phyloP scores from a whole-genome alignment of 352 stramenopile genomes.

The Pythium coloratum region DNA sequence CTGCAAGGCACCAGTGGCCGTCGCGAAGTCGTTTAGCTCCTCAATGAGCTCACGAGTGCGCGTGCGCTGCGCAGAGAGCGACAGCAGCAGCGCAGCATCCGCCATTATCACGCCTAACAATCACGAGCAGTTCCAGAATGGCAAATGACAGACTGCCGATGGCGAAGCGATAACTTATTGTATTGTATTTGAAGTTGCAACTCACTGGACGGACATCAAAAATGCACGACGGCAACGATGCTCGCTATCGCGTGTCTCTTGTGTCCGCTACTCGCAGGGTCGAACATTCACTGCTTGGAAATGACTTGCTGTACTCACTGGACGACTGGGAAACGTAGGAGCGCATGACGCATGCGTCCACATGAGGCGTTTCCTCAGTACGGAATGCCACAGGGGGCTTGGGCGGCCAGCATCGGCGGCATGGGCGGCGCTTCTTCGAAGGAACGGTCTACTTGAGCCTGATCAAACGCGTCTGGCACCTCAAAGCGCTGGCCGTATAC shows the following conservation, averaged over 20 bases:
- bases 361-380: background rate
- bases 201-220: background rate
- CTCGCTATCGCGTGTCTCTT: background rate
- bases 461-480: background rate
- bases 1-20: conserved; percentile 42
- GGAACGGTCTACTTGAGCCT: background rate
- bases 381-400: background rate
- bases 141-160: background rate
- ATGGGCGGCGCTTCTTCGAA: background rate
- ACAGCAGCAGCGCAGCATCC: background rate
- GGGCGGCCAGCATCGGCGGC: background rate
- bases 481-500: background rate
- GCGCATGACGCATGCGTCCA: background rate
- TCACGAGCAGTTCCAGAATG: background rate
- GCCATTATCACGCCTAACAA: background rate
- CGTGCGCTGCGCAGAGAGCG: background rate
- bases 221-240: conserved; percentile 3
- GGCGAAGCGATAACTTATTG: conserved; percentile 19
- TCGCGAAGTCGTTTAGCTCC: conserved; percentile 63
- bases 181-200: conserved; percentile 15
- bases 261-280: background rate
- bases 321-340: background rate
- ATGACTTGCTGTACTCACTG: background rate
- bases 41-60: conserved; percentile 41
- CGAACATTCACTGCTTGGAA: background rate